These are phyloP conservation scores for Solanum boliviense DNA, from an alignment of 257 asterid species.

Conservation along the genomic window DNA sequence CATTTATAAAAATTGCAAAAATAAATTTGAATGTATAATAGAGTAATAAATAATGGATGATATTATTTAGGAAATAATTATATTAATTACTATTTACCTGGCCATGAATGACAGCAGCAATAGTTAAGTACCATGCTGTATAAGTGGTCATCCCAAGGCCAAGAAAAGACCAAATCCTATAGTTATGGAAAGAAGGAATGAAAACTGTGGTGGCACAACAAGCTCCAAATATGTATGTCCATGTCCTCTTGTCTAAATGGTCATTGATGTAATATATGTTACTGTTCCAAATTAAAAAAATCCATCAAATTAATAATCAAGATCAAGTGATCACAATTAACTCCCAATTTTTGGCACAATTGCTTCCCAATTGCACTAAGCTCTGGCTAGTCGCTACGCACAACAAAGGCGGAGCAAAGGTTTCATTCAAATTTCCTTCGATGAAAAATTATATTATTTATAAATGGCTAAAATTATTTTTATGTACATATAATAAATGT, in stretches of 20 bases:
- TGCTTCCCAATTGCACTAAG: neutral
- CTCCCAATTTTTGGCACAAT: neutral
- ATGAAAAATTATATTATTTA: too few relatives aligned
- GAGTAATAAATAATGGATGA: neutral
- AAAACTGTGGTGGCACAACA: slow-evolving; percentile 96
- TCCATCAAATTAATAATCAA: neutral
- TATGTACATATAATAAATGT: too few relatives aligned
- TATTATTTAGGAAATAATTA: neutral
- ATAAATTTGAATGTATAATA: neutral
- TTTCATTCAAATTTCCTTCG: neutral
- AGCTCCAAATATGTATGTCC: slow-evolving; percentile 98
- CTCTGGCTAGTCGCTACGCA: neutral
- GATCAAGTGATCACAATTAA: neutral
- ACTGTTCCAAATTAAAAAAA: slow-evolving; percentile 18
- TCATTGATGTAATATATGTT: slow-evolving; percentile 87
- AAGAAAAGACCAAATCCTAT: slow-evolving; percentile 87
- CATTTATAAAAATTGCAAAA: neutral
- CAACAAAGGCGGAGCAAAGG: neutral
- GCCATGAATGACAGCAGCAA: slow-evolving; percentile 69
- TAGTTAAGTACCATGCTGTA: slow-evolving; percentile 85
- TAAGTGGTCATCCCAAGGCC: slow-evolving; percentile 99
- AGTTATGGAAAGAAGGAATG: slow-evolving; percentile 92
- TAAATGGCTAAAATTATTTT: too few relatives aligned
- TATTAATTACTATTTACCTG: slow-evolving; percentile 49
- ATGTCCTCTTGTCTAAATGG: slow-evolving; percentile 90